Percentiles rank a stretch among this genome's conserved stretches.
Evolutionary conservation across 768 basidiomycete species (phyloP).

Genomic region (Russula sp.): DNA sequence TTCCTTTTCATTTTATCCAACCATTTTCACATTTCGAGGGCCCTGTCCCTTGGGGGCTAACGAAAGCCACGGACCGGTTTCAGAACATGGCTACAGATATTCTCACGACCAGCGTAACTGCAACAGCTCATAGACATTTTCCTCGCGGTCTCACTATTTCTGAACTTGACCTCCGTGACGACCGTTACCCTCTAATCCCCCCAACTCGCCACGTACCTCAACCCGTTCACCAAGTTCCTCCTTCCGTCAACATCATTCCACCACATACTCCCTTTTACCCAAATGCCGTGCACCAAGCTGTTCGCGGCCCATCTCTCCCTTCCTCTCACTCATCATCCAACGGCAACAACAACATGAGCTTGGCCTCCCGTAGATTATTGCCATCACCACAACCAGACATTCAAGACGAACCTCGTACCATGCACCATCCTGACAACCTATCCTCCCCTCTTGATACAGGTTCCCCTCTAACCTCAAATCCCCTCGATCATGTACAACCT

Average conservation of each 20-base stretch:
- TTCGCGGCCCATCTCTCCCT: slow-evolving; percentile 11
- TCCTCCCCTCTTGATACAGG: background rate
- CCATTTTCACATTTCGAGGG: background rate
- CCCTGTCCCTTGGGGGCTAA: background rate
- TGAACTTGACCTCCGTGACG: slow-evolving; percentile 59
- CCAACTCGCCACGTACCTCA: slow-evolving; percentile 22
- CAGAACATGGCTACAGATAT: slow-evolving; percentile 28
- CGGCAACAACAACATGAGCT: background rate
- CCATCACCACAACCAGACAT: background rate
- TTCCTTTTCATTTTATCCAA: background rate
- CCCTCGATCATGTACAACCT: slow-evolving; percentile 11
- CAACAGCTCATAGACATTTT: slow-evolving; percentile 38
- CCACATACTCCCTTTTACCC: slow-evolving; percentile 12
- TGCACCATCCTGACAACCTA: background rate
- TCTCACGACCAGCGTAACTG: slow-evolving; percentile 30
- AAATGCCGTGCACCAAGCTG: slow-evolving; percentile 12
- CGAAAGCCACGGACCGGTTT: background rate
- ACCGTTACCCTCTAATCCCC: slow-evolving; percentile 44
- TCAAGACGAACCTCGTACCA: slow-evolving; percentile 8
- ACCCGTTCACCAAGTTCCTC: background rate
- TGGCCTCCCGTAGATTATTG: background rate
- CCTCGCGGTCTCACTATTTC: slow-evolving; percentile 48
- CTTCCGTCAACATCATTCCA: background rate
- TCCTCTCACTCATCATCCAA: background rate
- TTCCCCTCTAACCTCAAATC: background rate